Evolutionary conservation across 257 asterid species (phyloP), one percentile per base, ranked within the genome.

Genomic region (Knoxia roxburghii): DNA sequence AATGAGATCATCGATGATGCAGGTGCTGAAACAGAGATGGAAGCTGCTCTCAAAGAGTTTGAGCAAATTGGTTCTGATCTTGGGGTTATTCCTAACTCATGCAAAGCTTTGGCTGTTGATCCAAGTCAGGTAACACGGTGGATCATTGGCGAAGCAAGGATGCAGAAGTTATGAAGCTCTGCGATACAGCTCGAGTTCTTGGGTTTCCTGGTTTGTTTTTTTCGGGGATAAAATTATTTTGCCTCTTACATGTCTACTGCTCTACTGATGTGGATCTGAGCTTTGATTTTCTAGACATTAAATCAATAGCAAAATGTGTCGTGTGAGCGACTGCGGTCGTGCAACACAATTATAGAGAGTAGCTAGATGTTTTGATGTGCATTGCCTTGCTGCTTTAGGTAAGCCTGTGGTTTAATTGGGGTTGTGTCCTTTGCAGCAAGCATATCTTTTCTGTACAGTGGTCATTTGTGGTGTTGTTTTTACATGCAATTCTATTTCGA

Each of bases 41-140:
- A 90, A 76, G 77, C 84, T 29, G 95, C 92, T 64, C 72, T 88
- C 70, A 74, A 67, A 60, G 84, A 78, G 64, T 85, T 67, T 64
- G 77, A 81, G 37, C 85, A 64, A 40, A 82, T 81, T 13, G 83
- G 95, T 60, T 69, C 77, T 41, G 89, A 93, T 78, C 99, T 93
- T 26, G 96, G 99, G 78, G 82, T 93, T 51, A 80, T 93, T 77
- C 95, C 95, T 18, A 88, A 84, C 76, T 82, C 96, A 2, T 93
- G 92, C 78, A 85, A 79, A 40, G 83, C 90, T 62, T 68, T 83
- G 62, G 95, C 90, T 52, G 60, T 70, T 6, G 97, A 93, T 68
- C 95, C 99, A 5, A 90, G 97, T 86, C 99, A 88, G 80, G 75
- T 90, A 67, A 93, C 99, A 7, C 74, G 95, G 68, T 93, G 97